Evolutionary conservation across 169 alveolate species (phyloP).

Genomic region (Cryptosporidium baileyi): DNA sequence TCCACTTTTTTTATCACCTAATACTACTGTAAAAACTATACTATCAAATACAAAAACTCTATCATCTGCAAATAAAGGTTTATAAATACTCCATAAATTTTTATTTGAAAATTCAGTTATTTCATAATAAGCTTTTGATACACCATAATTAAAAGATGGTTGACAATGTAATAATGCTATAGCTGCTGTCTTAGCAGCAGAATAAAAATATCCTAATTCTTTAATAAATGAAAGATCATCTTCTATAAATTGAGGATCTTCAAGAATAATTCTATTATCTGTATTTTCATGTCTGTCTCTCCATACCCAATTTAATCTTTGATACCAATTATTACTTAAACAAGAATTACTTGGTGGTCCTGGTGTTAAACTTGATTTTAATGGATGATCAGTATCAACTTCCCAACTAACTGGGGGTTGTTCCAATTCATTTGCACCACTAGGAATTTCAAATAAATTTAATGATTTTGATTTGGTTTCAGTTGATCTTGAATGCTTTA

Average conservation of each 20-base stretch:
- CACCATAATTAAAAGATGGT: constrained; percentile 41
- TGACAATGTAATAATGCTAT: constrained; percentile 62
- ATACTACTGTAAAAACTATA: constrained; percentile 73
- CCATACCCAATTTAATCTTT: constrained; percentile 59
- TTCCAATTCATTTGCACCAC: constrained; percentile 53
- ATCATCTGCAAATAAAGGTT: constrained; percentile 76
- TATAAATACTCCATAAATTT: constrained; percentile 71
- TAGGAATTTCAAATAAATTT: constrained; percentile 15
- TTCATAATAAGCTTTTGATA: constrained; percentile 37
- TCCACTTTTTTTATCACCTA: constrained; percentile 71
- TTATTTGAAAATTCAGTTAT: constrained; percentile 14
- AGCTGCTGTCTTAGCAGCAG: constrained; percentile 50
- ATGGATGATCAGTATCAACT: constrained; percentile 47
- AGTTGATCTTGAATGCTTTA: constrained; percentile 8
- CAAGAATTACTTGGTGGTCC: constrained; percentile 68
- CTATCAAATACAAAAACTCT: constrained; percentile 76
- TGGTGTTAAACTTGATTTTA: constrained; percentile 47
- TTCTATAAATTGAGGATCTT: constrained; percentile 40
- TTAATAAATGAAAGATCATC: constrained; percentile 25
- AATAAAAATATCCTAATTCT: constrained; percentile 43
- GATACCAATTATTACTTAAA: constrained; percentile 68
- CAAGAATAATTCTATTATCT: not conserved
- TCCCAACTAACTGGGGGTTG: constrained; percentile 64
- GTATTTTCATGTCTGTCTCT: constrained; percentile 28
- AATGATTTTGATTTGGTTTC: constrained; percentile 10